These are phyloP conservation scores for Stemphylium vesicarium DNA, from an alignment of 2,329 filamentous ascomycete genomes.

Conservation along the genomic window DNA sequence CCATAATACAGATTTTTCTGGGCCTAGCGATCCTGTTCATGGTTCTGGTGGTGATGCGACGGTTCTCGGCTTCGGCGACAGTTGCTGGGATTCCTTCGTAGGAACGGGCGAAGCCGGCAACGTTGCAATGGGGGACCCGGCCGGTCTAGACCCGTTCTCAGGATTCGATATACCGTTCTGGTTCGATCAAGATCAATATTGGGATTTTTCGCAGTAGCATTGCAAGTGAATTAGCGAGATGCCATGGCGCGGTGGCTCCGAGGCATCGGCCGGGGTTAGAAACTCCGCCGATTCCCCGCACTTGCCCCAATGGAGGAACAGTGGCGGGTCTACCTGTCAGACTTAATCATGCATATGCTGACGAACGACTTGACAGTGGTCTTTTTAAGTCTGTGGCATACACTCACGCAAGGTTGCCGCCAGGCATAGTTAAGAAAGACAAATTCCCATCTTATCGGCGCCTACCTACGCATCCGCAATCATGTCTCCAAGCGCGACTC, in stretches of 20 bases:
- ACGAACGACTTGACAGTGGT: not conserved
- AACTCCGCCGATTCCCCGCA: slow-evolving; percentile 24
- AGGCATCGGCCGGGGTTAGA: slow-evolving; percentile 24
- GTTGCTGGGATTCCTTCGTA: slow-evolving; percentile 20
- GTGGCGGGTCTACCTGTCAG: slow-evolving; percentile 2
- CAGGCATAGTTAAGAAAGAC: not conserved
- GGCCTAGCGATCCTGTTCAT: not conserved
- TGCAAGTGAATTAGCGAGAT: not conserved
- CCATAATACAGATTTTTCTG: too few relatives aligned
- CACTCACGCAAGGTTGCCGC: not conserved
- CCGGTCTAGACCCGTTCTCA: slow-evolving; percentile 36
- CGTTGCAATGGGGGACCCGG: slow-evolving; percentile 1
- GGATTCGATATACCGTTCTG: slow-evolving; percentile 48
- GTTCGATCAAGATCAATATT: slow-evolving; percentile 45
- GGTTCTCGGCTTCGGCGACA: not conserved
- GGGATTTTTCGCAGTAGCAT: slow-evolving; percentile 26
- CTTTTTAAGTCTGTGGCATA: not conserved
- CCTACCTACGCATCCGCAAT: not conserved
- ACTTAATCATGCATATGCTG: not conserved
- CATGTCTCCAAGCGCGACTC: slow-evolving; percentile 35
- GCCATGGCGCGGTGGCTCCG: slow-evolving; percentile 16
- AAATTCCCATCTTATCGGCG: not conserved
- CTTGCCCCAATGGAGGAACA: slow-evolving; percentile 1
- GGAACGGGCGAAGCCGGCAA: not conserved
- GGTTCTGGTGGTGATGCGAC: not conserved